Evolutionary conservation across 164 flowering plant genomes (phyloP), one percentile per base, ranked within the genome.

Genomic region (Liquidambar formosana): DNA sequence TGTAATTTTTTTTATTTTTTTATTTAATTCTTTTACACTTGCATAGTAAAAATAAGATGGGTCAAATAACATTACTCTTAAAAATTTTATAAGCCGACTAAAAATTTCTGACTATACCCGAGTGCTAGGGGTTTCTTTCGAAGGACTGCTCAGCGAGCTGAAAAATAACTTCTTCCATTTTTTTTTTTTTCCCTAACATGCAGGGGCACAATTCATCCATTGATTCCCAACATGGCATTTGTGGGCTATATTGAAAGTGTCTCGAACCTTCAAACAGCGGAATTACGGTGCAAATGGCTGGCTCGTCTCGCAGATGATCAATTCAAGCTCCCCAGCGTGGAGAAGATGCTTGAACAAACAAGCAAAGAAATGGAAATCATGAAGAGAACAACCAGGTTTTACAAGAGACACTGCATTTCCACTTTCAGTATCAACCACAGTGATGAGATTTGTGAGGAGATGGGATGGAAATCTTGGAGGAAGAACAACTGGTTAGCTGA

Each of bases 391-490:
- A 93, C 96, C 1, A 85, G 97, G 76, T 93, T 93, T 73, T 93
- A 87, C 83, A 91, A 90, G 77, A 83, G 91, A 71, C 88, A 86
- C 38, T 93, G 99, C 86, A 89, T 89, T 59, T 88, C 97, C 0
- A 93, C 97, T 4, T 95, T 73, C 68, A 93, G 96, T 44, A 95
- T 93, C 76, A 88, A 89, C 43, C 97, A 95, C 52, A 81, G 78
- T 25, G 99, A 93, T 63, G 93, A 95, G 45, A 84, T 95, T 8
- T 93, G 96, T 63, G 80, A 86, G 71, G 99, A 95, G 62, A 93
- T 95, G 99, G 97, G 97, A 13, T 89, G 89, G 94, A 80, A 26
- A 5, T 71, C 90, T 16, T 91, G 92, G 94, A 85, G 99, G 83
- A 95, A 93, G 85, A 85, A 77, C 14, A 86, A 64, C 75, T 89